A percentile compares a stretch with the other conserved stretches of the same genome.
Conservation (phyloP, 257 asterid genomes). For the Nicotiana sylvestris region DNA sequence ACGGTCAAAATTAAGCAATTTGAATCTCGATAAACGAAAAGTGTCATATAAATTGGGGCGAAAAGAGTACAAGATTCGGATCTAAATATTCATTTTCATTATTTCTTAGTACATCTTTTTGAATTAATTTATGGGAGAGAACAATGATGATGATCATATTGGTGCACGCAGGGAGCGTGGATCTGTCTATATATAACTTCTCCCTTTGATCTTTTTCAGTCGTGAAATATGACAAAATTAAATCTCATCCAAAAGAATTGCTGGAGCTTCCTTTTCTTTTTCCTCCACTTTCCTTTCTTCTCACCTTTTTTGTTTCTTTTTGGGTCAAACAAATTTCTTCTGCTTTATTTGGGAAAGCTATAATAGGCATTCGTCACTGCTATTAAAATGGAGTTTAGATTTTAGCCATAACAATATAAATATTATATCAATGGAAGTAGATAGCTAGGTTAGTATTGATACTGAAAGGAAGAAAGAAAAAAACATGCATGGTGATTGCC, state of each 20-base stretch:
- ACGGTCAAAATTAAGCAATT: too few species aligned
- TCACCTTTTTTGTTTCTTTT: background rate
- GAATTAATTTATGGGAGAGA: background rate
- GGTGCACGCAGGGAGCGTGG: constrained; percentile 19
- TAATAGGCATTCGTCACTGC: background rate
- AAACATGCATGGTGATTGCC: constrained; percentile 3
- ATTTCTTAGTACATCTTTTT: background rate
- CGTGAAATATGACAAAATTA: constrained; percentile 7
- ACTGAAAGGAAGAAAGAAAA: background rate
- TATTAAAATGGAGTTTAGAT: background rate
- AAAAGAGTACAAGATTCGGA: background rate
- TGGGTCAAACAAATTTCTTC: background rate
- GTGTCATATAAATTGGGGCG: too few species aligned
- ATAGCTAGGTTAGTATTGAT: background rate
- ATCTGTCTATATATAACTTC: background rate
- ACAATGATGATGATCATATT: constrained; percentile 7
- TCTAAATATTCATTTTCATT: background rate
- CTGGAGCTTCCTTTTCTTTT: constrained; percentile 3
- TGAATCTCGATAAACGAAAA: too few species aligned
- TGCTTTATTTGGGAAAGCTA: background rate
- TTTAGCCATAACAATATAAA: background rate
- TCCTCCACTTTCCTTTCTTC: background rate
- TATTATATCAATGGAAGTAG: background rate
- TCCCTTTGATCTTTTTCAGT: constrained; percentile 1
- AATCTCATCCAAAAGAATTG: constrained; percentile 9